Evolutionary conservation across 2,329 filamentous ascomycete species (phyloP), one percentile per base, ranked within the genome.

Genomic region (Trichoderma citrinoviride): DNA sequence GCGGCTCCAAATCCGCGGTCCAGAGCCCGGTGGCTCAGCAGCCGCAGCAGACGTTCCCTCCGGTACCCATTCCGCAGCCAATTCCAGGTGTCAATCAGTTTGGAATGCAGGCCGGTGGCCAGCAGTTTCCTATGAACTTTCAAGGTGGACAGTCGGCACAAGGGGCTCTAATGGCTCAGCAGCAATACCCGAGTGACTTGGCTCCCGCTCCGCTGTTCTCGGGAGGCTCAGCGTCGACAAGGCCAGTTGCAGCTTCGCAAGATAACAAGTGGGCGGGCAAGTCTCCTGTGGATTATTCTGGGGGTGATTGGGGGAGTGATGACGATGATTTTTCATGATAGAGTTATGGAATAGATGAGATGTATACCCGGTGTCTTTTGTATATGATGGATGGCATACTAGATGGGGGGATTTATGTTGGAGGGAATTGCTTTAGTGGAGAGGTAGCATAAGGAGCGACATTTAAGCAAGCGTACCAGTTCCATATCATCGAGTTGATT

Each of bases 251-350:
- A 5, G 58, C 27, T n/a, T 43, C 27, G 21, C 50, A 65, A 37
- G 63, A 68, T 44, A 71, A 37, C 12, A 37, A 70, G 46, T 73
- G 71, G 73, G 65, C 67, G 7, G 68, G 68, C 50, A 69, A 66
- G 14, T 66, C 71, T 7, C 68, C 70, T 0, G 68, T 64, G 10
- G 72, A 75, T 61, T 74, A 74, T 37, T 74, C 73, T 0, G 73
- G 73, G 3, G 71, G 68, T 2, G 72, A 68, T 19, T 74, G 72
- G 73, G 72, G 71, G 1, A 66, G 69, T 55, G 68, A 70, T 19
- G 60, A 54, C 4, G 54, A 62, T 14, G 54, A 60, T 15, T 60
- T 60, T 56, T 50, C n/a, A 43, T 57, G 46, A 64, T 40, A 19
- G 25, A 29, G 15, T 25, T 21, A 33, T 33, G 33, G 37, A 7